phyloP scores from a whole-genome alignment of 495 filamentous ascomycete species.

The Bombardia bombarda region DNA sequence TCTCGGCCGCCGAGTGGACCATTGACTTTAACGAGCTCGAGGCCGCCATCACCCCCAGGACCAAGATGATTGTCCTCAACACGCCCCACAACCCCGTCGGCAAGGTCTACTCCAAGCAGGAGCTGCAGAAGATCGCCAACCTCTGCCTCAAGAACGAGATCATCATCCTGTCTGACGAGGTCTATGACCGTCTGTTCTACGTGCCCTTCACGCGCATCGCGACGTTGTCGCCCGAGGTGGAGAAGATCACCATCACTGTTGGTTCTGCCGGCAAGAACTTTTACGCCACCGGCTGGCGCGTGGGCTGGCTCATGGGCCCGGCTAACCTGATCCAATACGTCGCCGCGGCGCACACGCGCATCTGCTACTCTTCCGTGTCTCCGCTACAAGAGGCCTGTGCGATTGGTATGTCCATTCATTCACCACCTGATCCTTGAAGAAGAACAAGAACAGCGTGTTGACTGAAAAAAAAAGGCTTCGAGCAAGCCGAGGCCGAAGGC shows the following conservation, averaged over 20 bases:
- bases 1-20: constrained; percentile 80
- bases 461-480: constrained; percentile 49
- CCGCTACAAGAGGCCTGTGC: constrained; percentile 95
- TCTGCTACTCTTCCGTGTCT: constrained; percentile 90
- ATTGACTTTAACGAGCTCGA: constrained; percentile 81
- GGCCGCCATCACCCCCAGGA: constrained; percentile 71
- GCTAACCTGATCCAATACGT: constrained; percentile 87
- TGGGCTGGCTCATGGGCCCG: constrained; percentile 84
- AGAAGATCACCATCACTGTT: constrained; percentile 80
- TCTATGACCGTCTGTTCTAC: constrained; percentile 94
- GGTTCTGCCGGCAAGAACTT: constrained; percentile 97
- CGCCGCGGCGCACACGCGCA: constrained; percentile 83
- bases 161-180: constrained; percentile 91
- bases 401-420: too few species aligned
- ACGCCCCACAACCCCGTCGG: constrained; percentile 87
- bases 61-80: constrained; percentile 90
- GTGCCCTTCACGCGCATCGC: constrained; percentile 88
- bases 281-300: constrained; percentile 94
- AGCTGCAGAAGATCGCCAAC: constrained; percentile 78
- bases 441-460: too few species aligned
- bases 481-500: constrained; percentile 70
- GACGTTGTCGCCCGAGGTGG: constrained; percentile 80
- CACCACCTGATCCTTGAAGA: background rate
- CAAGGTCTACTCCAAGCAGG: constrained; percentile 79
- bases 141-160: constrained; percentile 91